Base-by-base conservation (phyloP, 2,329 filamentous ascomycete genomes). In the Beauveria australis region DNA sequence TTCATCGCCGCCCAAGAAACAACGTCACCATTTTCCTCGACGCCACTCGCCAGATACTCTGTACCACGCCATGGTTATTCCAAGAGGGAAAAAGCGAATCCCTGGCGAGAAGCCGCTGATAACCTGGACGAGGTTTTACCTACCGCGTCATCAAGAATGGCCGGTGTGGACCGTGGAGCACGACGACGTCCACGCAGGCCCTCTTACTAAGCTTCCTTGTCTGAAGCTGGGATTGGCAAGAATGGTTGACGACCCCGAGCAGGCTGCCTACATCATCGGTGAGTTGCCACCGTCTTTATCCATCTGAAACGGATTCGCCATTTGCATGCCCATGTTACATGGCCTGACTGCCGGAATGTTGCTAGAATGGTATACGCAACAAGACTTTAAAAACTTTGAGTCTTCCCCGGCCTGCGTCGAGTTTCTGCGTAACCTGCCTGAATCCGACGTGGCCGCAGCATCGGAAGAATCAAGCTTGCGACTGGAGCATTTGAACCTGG, bases 61-160 rank as follows among this genome's bases (percentile, higher is more conserved):
- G 10, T 33, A 10, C 3, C 30, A 33, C 30, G 5, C 10, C 30
- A 33, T 33, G 30, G 30, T 12, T 33, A 4, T 3, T 4, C 30
- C 10, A 12, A 12, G 10, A 33, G 10, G 10, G 9, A 33, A 12
- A 33, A 4, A 5, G 10, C 30, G 30, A 9, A 3, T 10, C 30
- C 30, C 4, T 33, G 3, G 2, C 30, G 30, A 33, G 30, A 33
- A 33, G 30, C 10, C 9, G 30, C n/a, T 58, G 3, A 49, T 53
- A 33, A 68, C 61, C 19, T 67, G 62, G 66, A 67, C 66, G 24
- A 61, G 64, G 14, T 67, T 68, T 53, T 28, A 66, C 44, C 62
- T 68, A 12, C 64, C 65, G 19, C 60, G 37, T 19, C 64, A 61
- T 26, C 65, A 67, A 51, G 61, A 66, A 46, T 68, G 66, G 66